phyloP scores from a whole-genome alignment of 1,284 basidiomycete genomes.

The Cryptococcus floricola region DNA sequence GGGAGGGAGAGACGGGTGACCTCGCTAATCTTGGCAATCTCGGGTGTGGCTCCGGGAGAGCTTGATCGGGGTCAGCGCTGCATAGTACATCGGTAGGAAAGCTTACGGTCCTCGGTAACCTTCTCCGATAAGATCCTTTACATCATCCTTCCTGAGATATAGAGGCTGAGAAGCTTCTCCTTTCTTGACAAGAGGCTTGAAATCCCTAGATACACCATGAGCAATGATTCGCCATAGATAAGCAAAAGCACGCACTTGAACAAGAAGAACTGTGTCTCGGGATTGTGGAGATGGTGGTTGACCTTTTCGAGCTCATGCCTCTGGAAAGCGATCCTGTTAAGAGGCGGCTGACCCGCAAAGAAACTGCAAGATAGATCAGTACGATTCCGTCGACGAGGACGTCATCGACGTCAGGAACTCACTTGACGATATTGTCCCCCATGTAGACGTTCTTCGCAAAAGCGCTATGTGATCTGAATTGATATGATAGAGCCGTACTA shows the following conservation, averaged over 20 bases:
- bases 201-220: constrained; percentile 22
- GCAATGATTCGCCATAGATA: not conserved
- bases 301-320: constrained; percentile 67
- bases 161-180: constrained; percentile 53
- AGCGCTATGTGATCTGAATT: not conserved
- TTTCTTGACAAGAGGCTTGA: constrained; percentile 42
- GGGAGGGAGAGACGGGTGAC: constrained; percentile 59
- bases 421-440: constrained; percentile 49
- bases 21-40: constrained; percentile 53
- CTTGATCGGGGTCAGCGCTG: not conserved
- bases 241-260: constrained; percentile 53
- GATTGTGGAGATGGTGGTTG: constrained; percentile 60
- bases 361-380: constrained; percentile 52
- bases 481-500: not conserved
- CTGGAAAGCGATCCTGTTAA: constrained; percentile 83
- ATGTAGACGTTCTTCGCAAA: constrained; percentile 22
- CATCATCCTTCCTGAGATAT: constrained; percentile 56
- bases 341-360: constrained; percentile 66
- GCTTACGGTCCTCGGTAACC: constrained; percentile 33
- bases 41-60: not conserved
- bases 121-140: constrained; percentile 63
- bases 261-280: constrained; percentile 66
- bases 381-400: not conserved
- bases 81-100: not conserved
- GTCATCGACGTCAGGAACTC: constrained; percentile 6